Base-by-base conservation (phyloP, 1,284 basidiomycete species). In the Ustilago bromivora region DNA sequence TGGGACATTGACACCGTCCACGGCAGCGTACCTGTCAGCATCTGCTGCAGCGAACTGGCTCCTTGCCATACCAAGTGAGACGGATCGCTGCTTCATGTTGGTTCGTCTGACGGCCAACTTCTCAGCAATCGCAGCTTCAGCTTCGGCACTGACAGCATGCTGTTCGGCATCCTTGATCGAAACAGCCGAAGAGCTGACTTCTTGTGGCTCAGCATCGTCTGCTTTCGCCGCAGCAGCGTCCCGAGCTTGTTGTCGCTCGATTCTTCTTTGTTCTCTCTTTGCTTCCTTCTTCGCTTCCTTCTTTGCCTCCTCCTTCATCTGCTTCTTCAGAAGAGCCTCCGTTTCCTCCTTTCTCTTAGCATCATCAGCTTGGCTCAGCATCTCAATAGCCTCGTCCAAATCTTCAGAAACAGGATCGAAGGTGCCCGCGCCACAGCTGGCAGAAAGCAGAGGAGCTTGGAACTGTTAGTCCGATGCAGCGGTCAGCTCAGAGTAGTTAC, bases 401-500 rank as follows among this genome's bases (percentile, higher is more conserved):
- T 47, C 43, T 17, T 57, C 61, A 4, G 61, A 59, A 6, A 43
- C 36, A 11, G 51, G 38, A 23, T 71, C 69, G 10, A 46, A 23
- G 2, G 51, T 55, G 52, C 54, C 65, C 6, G 53, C 43, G 9
- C 55, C 73, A 54, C 67, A 61, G 57, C 57, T 49, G 7, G 61
- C 62, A 8, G 74, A 69, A 13, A 71, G 53, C 31, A 76, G 53
- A 36, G 74, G 70, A 13, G 74, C 66, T 31, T 57, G 70, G 52
- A 71, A 68, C 51, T 57, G 61, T 63, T 78, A 78, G 47, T 75
- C 76, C 1, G 72, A 75, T 2, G 64, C 56, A 10, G 72, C 76
- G 4, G 76, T 78, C 57, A 78, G 52, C 47, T 71, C 68, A 34
- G 76, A 75, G 53, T 78, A 78, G 55, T 71, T 32, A 35, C 74